A percentile compares a stretch with the other conserved stretches of the same genome.
Evolutionary conservation across 2,329 filamentous ascomycete species (phyloP).

Genomic region (Stenocarpella maydis): DNA sequence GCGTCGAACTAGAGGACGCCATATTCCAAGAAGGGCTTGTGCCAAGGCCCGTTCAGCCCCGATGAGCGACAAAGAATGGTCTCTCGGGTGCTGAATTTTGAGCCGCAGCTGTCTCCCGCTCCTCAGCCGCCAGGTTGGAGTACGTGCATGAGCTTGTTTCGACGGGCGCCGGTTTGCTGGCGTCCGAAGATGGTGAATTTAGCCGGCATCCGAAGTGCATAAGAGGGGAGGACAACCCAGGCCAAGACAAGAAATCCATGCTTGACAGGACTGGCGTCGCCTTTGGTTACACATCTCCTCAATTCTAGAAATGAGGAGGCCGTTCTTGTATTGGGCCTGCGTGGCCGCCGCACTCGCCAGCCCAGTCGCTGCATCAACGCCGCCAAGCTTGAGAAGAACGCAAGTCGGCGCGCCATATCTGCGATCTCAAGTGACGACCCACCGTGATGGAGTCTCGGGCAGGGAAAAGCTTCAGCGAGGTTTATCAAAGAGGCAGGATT

Average conservation of each 20-base stretch:
- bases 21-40: constrained; percentile 7
- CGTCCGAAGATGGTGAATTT: constrained; percentile 3
- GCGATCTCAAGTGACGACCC: constrained; percentile 18
- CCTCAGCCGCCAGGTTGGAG: constrained; percentile 3
- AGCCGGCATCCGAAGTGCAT: constrained; percentile 11
- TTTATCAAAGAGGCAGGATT: constrained; percentile 18
- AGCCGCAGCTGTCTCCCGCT: constrained; percentile 5
- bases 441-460: neutral
- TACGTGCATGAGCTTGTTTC: constrained; percentile 11
- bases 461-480: neutral
- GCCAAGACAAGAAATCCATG: neutral
- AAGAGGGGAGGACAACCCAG: neutral
- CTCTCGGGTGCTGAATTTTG: neutral
- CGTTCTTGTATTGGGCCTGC: neutral
- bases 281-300: neutral
- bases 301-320: neutral
- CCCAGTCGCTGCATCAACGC: neutral
- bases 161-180: constrained; percentile 8
- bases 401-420: neutral
- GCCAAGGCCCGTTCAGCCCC: constrained; percentile 21
- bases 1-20: constrained; percentile 19
- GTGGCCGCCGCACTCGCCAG: neutral
- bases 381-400: neutral
- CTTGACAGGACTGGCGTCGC: neutral
- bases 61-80: constrained; percentile 2